phyloP scores from a whole-genome alignment of 352 stramenopile species.

The Phytophthora ohioensis region DNA sequence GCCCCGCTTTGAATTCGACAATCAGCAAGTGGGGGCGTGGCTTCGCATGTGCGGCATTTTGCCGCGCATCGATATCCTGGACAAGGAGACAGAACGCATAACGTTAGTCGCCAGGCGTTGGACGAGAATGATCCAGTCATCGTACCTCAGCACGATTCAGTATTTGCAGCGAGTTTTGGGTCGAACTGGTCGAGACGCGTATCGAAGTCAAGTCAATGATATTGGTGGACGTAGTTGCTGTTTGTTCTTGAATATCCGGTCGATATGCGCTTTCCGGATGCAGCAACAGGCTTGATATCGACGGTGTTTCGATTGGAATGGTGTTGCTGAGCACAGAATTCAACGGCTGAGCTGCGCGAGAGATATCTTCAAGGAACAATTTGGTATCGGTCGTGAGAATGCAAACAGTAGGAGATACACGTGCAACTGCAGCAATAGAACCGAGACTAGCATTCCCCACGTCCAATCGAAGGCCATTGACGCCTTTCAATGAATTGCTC shows the following conservation, averaged over 20 bases:
- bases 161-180: constrained; percentile 49
- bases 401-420: constrained; percentile 35
- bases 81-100: not conserved
- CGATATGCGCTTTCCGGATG: not conserved
- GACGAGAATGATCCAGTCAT: not conserved
- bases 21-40: constrained; percentile 40
- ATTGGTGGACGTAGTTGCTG: constrained; percentile 8
- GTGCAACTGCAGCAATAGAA: constrained; percentile 34
- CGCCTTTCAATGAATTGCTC: constrained; percentile 10
- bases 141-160: constrained; percentile 34
- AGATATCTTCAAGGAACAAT: constrained; percentile 37
- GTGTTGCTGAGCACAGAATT: constrained; percentile 14
- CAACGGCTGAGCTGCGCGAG: not conserved
- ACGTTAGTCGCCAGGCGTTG: not conserved
- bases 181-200: constrained; percentile 40
- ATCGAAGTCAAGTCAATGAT: constrained; percentile 55
- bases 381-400: constrained; percentile 37
- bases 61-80: constrained; percentile 10
- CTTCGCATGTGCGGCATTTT: constrained; percentile 8
- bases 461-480: constrained; percentile 21
- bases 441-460: constrained; percentile 14
- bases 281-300: constrained; percentile 15
- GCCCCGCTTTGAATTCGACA: constrained; percentile 21
- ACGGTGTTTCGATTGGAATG: not conserved
- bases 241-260: constrained; percentile 9